These are phyloP conservation scores for Gnomoniopsis smithogilvyi DNA, from an alignment of 2,329 filamentous ascomycete species.

Conservation along the genomic window DNA sequence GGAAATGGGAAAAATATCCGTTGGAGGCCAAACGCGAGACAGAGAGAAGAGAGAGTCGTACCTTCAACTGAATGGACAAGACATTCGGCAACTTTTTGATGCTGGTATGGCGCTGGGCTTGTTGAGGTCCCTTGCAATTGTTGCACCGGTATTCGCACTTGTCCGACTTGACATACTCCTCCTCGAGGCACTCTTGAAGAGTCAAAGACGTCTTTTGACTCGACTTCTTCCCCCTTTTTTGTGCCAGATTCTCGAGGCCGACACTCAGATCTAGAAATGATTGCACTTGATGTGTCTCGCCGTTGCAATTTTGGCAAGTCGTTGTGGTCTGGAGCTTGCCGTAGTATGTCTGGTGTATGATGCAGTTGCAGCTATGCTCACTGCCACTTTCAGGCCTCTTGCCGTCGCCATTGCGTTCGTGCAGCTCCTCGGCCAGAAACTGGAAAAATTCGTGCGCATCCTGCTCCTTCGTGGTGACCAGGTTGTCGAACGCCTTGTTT, in stretches of 20 bases:
- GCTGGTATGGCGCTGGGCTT: slow-evolving; percentile 78
- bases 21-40: too few species aligned
- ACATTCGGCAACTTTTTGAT: slow-evolving; percentile 86
- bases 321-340: slow-evolving; percentile 88
- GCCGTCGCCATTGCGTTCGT: slow-evolving; percentile 73
- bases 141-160: slow-evolving; percentile 87
- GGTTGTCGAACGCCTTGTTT: slow-evolving; percentile 66
- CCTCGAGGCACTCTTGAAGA: slow-evolving; percentile 71
- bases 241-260: slow-evolving; percentile 72
- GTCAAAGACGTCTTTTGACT: slow-evolving; percentile 49
- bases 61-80: slow-evolving; percentile 89
- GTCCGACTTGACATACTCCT: slow-evolving; percentile 84
- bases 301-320: slow-evolving; percentile 83
- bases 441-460: slow-evolving; percentile 98
- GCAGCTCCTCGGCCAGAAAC: slow-evolving; percentile 88
- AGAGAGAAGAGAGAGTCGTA: slow-evolving; percentile 37
- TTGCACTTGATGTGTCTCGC: slow-evolving; percentile 77
- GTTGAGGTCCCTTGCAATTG: slow-evolving; percentile 72
- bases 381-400: slow-evolving; percentile 58
- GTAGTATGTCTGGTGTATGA: slow-evolving; percentile 92
- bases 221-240: slow-evolving; percentile 58
- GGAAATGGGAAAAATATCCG: not conserved
- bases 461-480: slow-evolving; percentile 91
- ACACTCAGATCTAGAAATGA: slow-evolving; percentile 89
- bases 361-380: slow-evolving; percentile 74